Conservation (phyloP, 352 stramenopile genomes). For the Globisporangium megalacanthum region DNA sequence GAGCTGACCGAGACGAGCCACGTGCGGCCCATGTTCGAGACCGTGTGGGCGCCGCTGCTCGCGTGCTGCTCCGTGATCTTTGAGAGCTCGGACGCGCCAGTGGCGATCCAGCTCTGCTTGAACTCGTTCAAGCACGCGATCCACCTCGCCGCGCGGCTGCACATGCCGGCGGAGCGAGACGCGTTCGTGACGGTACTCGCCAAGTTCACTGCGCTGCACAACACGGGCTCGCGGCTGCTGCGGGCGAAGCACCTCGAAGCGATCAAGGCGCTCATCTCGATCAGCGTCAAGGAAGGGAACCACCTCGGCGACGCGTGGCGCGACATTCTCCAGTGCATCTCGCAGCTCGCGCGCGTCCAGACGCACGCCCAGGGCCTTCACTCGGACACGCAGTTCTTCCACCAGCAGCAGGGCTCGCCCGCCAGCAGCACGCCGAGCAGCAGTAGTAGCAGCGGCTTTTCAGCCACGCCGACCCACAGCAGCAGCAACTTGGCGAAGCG, state of each 20-base stretch:
- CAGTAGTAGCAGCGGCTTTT: slow-evolving; percentile 3
- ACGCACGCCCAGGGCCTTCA: slow-evolving; percentile 91
- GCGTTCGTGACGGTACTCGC: slow-evolving; percentile 95
- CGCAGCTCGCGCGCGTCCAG: slow-evolving; percentile 95
- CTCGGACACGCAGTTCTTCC: slow-evolving; percentile 81
- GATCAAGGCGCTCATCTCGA: slow-evolving; percentile 95
- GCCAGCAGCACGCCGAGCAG: slow-evolving; percentile 22
- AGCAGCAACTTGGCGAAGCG: slow-evolving; percentile 18
- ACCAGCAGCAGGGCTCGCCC: slow-evolving; percentile 29
- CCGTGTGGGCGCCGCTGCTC: slow-evolving; percentile 96
- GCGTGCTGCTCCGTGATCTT: slow-evolving; percentile 96
- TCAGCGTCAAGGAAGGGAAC: slow-evolving; percentile 96
- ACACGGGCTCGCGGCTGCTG: slow-evolving; percentile 90
- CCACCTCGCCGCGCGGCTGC: slow-evolving; percentile 77
- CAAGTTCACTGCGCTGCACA: slow-evolving; percentile 96
- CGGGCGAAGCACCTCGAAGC: slow-evolving; percentile 97
- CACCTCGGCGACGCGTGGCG: slow-evolving; percentile 96
- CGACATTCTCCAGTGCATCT: slow-evolving; percentile 96
- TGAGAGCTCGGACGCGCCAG: slow-evolving; percentile 90
- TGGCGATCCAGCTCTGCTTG: slow-evolving; percentile 92
- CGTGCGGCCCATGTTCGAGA: slow-evolving; percentile 98
- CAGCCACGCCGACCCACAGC: slow-evolving; percentile 17
- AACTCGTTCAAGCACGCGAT: slow-evolving; percentile 95
- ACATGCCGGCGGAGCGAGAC: slow-evolving; percentile 92
- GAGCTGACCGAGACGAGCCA: slow-evolving; percentile 67